Conservation (phyloP, 768 basidiomycete genomes). For the Mrakia blollopis region DNA sequence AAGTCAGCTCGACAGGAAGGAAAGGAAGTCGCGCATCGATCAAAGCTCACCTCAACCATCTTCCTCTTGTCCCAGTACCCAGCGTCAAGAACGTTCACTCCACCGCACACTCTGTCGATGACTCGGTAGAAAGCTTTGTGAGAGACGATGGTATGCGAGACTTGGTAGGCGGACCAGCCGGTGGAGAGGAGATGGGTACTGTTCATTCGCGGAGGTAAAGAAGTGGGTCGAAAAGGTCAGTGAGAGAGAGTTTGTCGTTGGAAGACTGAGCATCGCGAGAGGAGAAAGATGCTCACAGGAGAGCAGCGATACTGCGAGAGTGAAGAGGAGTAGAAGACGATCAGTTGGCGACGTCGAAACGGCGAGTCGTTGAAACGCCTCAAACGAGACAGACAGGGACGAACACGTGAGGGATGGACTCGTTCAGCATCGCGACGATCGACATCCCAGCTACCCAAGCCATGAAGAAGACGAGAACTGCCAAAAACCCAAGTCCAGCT, state of each 20-base stretch:
- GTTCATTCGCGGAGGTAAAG: slow-evolving; percentile 48
- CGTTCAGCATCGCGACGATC: slow-evolving; percentile 52
- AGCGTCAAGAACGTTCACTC: slow-evolving; percentile 53
- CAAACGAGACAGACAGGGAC: slow-evolving; percentile 32
- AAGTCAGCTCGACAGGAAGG: background rate
- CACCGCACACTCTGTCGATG: slow-evolving; percentile 57
- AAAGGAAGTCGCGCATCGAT: background rate
- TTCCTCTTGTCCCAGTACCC: slow-evolving; percentile 60
- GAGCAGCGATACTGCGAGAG: background rate
- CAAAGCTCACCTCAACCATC: slow-evolving; percentile 39
- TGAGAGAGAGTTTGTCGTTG: background rate
- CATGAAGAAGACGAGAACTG: slow-evolving; percentile 15
- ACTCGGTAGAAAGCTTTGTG: slow-evolving; percentile 51
- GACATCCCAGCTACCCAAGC: slow-evolving; percentile 15
- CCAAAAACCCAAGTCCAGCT: background rate
- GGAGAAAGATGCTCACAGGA: background rate
- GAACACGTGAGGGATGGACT: slow-evolving; percentile 71
- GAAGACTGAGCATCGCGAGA: background rate
- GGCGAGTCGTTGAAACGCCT: no score
- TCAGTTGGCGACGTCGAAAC: background rate
- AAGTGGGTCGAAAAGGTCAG: slow-evolving; percentile 37
- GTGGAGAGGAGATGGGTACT: slow-evolving; percentile 69
- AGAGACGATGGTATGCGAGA: slow-evolving; percentile 58
- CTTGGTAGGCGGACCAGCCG: slow-evolving; percentile 66
- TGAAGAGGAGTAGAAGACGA: background rate